Evolutionary conservation across 768 basidiomycete species (phyloP).

Genomic region (Naganishia vaughanmartiniae): DNA sequence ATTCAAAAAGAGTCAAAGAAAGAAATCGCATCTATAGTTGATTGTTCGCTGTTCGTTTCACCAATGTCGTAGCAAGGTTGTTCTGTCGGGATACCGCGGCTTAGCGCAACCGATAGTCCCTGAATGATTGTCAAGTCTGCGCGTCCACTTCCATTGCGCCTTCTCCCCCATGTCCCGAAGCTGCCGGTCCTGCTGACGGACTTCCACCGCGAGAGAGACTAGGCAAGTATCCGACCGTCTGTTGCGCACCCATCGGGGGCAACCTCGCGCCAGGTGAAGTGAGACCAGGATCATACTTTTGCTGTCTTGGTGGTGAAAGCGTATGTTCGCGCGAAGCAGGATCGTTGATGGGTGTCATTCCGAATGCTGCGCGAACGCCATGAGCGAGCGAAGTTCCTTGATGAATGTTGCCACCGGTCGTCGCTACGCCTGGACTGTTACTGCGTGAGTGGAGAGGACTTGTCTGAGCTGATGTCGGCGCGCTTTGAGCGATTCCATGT

Average conservation of each 20-base stretch:
- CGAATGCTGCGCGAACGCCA: slow-evolving; percentile 81
- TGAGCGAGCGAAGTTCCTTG: slow-evolving; percentile 60
- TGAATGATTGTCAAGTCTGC: slow-evolving; percentile 35
- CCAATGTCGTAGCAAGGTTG: background rate
- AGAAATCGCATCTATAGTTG: slow-evolving; percentile 9
- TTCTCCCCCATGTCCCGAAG: background rate
- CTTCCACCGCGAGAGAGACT: slow-evolving; percentile 45
- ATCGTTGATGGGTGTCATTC: slow-evolving; percentile 77
- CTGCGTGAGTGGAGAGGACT: slow-evolving; percentile 45
- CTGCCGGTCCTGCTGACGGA: slow-evolving; percentile 29
- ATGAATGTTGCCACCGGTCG: slow-evolving; percentile 33
- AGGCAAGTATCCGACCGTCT: slow-evolving; percentile 36
- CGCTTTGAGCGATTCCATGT: slow-evolving; percentile 40
- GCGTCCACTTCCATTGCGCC: slow-evolving; percentile 48
- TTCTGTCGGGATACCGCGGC: background rate
- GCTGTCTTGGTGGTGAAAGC: slow-evolving; percentile 28
- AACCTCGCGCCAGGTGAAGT: slow-evolving; percentile 40
- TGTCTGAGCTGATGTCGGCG: slow-evolving; percentile 45
- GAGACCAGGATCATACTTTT: slow-evolving; percentile 27
- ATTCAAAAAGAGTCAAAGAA: slow-evolving; percentile 1
- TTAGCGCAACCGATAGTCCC: slow-evolving; percentile 6
- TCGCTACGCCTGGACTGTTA: slow-evolving; percentile 40
- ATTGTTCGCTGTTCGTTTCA: background rate
- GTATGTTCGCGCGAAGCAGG: slow-evolving; percentile 21
- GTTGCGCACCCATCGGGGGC: slow-evolving; percentile 37